Evolutionary conservation across 768 basidiomycete genomes (phyloP).

Genomic region (Dacryopinax primogenitus): DNA sequence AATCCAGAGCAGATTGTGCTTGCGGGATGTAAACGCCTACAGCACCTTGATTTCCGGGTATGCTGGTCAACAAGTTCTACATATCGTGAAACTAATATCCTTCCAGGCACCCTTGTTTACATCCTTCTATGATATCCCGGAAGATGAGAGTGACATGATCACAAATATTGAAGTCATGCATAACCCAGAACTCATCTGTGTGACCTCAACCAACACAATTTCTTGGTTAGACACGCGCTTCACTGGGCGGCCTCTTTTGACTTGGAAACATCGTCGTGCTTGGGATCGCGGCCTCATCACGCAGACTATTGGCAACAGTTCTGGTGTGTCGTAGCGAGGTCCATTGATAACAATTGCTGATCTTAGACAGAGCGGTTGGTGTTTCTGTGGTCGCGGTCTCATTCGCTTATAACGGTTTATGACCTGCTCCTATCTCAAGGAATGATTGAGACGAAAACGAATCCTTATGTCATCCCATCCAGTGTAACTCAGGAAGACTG

Average conservation of each 20-base stretch:
- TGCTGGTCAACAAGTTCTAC: neutral
- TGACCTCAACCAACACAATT: constrained; percentile 49
- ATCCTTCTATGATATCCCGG: neutral
- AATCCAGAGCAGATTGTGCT: neutral
- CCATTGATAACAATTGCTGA: neutral
- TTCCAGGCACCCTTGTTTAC: neutral
- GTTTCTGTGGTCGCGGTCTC: constrained; percentile 47
- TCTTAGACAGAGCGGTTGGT: constrained; percentile 36
- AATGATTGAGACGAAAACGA: neutral
- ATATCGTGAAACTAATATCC: neutral
- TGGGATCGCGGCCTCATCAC: constrained; percentile 46
- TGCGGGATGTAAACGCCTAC: neutral
- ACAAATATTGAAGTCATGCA: constrained; percentile 41
- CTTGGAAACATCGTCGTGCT: constrained; percentile 46
- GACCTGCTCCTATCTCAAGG: constrained; percentile 32
- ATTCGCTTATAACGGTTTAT: constrained; percentile 48
- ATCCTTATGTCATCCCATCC: neutral
- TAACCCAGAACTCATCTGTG: constrained; percentile 33
- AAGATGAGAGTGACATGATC: constrained; percentile 28
- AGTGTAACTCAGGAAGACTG: neutral
- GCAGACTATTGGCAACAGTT: constrained; percentile 29
- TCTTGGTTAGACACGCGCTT: constrained; percentile 60
- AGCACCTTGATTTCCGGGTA: neutral
- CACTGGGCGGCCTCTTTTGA: constrained; percentile 44
- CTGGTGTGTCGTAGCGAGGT: constrained; percentile 23